A percentile compares a stretch with the other conserved stretches of the same genome.
These are phyloP conservation scores for Cymbidium sinense DNA, from an alignment of 106 monocot genomes.

Conservation along the genomic window DNA sequence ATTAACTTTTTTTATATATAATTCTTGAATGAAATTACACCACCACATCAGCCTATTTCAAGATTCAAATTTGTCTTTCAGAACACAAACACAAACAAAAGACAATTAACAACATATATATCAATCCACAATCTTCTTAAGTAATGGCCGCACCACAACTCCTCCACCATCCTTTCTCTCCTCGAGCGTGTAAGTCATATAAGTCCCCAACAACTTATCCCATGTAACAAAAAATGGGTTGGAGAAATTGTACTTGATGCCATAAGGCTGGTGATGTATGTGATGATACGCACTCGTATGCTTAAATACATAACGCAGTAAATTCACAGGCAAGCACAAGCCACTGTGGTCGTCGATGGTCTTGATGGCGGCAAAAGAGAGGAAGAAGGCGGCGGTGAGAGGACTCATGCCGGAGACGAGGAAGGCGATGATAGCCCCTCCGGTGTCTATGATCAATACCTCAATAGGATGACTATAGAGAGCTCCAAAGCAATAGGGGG, in stretches of 20 bases:
- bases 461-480: constrained; percentile 12
- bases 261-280: constrained; percentile 10
- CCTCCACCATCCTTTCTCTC: not conserved
- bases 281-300: constrained; percentile 17
- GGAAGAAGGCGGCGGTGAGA: constrained; percentile 5
- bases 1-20: too few relatives aligned
- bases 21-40: too few relatives aligned
- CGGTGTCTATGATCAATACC: constrained; percentile 11
- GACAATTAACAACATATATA: too few relatives aligned
- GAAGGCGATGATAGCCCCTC: constrained; percentile 1
- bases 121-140: too few relatives aligned
- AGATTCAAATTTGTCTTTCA: too few relatives aligned
- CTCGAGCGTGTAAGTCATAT: not conserved
- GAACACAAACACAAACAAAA: too few relatives aligned
- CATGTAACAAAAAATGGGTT: constrained; percentile 13
- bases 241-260: constrained; percentile 12
- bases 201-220: constrained; percentile 13
- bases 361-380: constrained; percentile 17
- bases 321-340: not conserved
- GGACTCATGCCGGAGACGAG: constrained; percentile 19
- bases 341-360: constrained; percentile 4
- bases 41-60: too few relatives aligned
- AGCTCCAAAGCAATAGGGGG: constrained; percentile 15
- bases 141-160: not conserved
- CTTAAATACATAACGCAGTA: not conserved